Evolutionary conservation across 2,329 filamentous ascomycete genomes (phyloP), one percentile per base, ranked within the genome.

Genomic region (Coleophoma cylindrospora): DNA sequence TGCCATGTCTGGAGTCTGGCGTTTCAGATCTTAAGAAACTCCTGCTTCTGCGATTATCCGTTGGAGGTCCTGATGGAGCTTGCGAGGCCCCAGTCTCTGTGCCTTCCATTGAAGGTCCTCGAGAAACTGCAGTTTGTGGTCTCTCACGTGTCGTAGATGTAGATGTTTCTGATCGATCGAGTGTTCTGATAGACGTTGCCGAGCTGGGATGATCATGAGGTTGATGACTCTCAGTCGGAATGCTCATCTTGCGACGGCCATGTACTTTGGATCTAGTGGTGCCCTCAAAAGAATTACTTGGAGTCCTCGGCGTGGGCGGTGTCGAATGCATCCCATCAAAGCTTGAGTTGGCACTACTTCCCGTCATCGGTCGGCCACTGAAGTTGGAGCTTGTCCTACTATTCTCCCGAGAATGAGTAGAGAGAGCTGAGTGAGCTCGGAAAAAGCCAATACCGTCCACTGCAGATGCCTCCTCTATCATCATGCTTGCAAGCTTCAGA

Each of bases 381-480:
- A 40, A 47, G n/a, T n/a, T 17, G 12, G 45, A 47, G 17, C 34
- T 33, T 21, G 45, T 33, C 7, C n/a, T 40, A 13, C 45, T 47
- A 15, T 8, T 15, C 32, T n/a, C 34, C 11, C 45, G 38, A 34
- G 17, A 44, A 15, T 44, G 41, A 7, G 19, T 22, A 10, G 45
- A 47, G 8, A 22, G n/a, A 10, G 12, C 8, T 38, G 45, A 32
- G 11, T 32, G 38, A 3, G 47, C 44, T 9, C 48, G 43, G 34
- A 55, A 60, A 19, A 50, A 54, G 19, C 47, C 34, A 13, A 56
- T 47, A n/a, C 48, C 52, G 11, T 53, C 38, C 34, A 57, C 37
- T 12, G 37, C 48, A 15, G 52, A 54, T 2, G 61, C 57, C 36
- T 60, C 51, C 13, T 55, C 51, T 9, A 61, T 61, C 59, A 63